phyloP scores from a whole-genome alignment of 164 flowering plant genomes.

The Stephania yunnanensis region DNA sequence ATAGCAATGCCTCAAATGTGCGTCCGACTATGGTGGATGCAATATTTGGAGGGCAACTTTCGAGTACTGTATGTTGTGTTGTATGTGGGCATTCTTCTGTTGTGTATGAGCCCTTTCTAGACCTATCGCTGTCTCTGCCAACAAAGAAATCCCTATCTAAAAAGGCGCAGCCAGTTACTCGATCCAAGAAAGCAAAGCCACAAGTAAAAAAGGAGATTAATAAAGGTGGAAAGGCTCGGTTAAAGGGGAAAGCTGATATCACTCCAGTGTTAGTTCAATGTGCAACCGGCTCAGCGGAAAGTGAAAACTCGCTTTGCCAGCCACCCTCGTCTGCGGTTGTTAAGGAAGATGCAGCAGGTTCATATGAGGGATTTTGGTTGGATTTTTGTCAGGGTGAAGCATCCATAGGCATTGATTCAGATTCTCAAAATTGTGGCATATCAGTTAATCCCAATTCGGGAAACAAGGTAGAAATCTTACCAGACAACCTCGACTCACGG shows the following conservation, averaged over 20 bases:
- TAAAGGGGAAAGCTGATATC: constrained; percentile 33
- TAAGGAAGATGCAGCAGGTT: constrained; percentile 18
- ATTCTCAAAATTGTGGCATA: constrained; percentile 17
- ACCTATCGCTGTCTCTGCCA: constrained; percentile 87
- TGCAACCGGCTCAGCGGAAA: constrained; percentile 22
- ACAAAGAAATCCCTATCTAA: constrained; percentile 56
- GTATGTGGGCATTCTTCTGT: constrained; percentile 83
- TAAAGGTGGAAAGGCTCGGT: constrained; percentile 38
- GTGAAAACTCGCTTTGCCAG: constrained; percentile 22
- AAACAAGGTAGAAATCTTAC: constrained; percentile 10
- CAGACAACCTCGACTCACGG: constrained; percentile 4
- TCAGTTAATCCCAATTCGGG: constrained; percentile 16
- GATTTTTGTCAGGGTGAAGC: neutral
- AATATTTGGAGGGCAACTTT: constrained; percentile 77
- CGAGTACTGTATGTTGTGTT: constrained; percentile 74
- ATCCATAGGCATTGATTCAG: constrained; percentile 16
- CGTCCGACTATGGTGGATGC: constrained; percentile 57
- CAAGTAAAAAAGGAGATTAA: constrained; percentile 37
- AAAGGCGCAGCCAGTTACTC: constrained; percentile 35
- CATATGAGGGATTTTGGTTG: too few species aligned
- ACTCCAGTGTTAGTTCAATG: constrained; percentile 15
- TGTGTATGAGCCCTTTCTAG: constrained; percentile 85
- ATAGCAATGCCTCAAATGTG: constrained; percentile 16
- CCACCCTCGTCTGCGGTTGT: constrained; percentile 19
- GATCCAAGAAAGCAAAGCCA: constrained; percentile 50